Evolutionary conservation across 176 grass and related monocot species (phyloP).

Genomic region (Zea luxurians): DNA sequence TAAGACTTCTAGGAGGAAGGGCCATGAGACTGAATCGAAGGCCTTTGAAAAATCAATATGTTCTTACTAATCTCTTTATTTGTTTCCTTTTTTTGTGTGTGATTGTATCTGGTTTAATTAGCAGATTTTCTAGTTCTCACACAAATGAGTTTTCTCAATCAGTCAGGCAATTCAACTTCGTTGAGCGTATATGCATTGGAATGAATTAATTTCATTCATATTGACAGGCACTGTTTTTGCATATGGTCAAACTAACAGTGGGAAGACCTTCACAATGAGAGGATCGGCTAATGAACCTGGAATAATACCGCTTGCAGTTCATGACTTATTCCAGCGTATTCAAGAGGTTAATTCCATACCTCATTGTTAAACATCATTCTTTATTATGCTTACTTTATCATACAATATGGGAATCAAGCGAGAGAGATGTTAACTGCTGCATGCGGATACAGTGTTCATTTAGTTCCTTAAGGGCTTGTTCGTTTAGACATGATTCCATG

Average conservation of each 20-base stretch:
- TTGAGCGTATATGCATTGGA: not conserved
- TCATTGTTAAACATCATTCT: not conserved
- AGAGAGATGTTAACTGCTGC: not conserved
- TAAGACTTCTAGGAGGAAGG: too few relatives aligned
- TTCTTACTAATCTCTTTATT: too few relatives aligned
- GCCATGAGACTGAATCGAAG: too few relatives aligned
- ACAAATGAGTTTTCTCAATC: constrained; percentile 4
- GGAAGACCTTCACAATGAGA: constrained; percentile 94
- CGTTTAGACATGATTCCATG: too few relatives aligned
- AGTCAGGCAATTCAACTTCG: not conserved
- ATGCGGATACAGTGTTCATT: not conserved
- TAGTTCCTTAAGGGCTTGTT: not conserved
- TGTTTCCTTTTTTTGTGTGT: too few relatives aligned
- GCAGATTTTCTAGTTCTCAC: not conserved
- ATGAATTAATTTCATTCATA: constrained; percentile 17
- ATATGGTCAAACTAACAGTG: constrained; percentile 97
- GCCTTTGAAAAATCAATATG: too few relatives aligned
- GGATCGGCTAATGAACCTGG: constrained; percentile 68
- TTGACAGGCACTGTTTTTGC: constrained; percentile 84
- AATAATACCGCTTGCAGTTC: constrained; percentile 81
- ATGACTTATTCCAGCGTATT: constrained; percentile 74
- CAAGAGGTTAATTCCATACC: constrained; percentile 51
- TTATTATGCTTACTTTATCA: constrained; percentile 13
- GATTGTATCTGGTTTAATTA: not conserved
- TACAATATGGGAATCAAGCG: not conserved